Conservation (phyloP, 2,329 filamentous ascomycete genomes). For the Botrytis medusae region DNA sequence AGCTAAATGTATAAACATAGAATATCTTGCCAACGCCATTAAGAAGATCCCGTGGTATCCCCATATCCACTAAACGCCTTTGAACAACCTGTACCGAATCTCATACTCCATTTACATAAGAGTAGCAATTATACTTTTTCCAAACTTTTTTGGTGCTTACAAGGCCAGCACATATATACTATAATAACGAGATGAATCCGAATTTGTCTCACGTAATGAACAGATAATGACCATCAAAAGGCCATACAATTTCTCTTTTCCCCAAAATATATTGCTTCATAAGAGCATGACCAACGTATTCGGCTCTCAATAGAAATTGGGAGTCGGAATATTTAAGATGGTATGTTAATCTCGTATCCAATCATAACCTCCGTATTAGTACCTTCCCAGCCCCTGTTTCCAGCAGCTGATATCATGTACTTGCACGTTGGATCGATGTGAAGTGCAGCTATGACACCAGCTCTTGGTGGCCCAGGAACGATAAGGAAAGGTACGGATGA, state of each 20-base stretch:
- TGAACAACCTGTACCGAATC: background rate
- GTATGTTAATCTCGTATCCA: slow-evolving; percentile 77
- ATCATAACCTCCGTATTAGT: slow-evolving; percentile 84
- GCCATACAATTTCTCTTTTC: background rate
- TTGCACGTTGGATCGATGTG: slow-evolving; percentile 85
- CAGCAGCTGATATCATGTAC: slow-evolving; percentile 89
- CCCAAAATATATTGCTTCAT: background rate
- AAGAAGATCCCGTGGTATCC: slow-evolving; percentile 11
- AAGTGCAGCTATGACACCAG: slow-evolving; percentile 82
- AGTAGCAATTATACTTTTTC: background rate
- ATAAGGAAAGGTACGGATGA: slow-evolving; percentile 93
- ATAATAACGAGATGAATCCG: background rate
- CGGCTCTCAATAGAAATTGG: too few relatives aligned
- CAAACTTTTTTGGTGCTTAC: background rate
- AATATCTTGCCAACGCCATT: slow-evolving; percentile 13
- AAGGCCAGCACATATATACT: background rate
- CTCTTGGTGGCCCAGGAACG: slow-evolving; percentile 78
- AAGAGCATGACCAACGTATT: background rate
- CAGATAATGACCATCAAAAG: background rate
- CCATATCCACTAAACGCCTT: slow-evolving; percentile 16
- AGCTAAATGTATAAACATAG: slow-evolving; percentile 6
- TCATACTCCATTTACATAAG: too few relatives aligned
- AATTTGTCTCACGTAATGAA: background rate
- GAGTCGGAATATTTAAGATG: slow-evolving; percentile 1
- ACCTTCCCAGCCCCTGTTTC: slow-evolving; percentile 94